These are phyloP conservation scores for Cyberlindnera samutprakarnensis DNA, from an alignment of 805 yeast species.

Conservation along the genomic window DNA sequence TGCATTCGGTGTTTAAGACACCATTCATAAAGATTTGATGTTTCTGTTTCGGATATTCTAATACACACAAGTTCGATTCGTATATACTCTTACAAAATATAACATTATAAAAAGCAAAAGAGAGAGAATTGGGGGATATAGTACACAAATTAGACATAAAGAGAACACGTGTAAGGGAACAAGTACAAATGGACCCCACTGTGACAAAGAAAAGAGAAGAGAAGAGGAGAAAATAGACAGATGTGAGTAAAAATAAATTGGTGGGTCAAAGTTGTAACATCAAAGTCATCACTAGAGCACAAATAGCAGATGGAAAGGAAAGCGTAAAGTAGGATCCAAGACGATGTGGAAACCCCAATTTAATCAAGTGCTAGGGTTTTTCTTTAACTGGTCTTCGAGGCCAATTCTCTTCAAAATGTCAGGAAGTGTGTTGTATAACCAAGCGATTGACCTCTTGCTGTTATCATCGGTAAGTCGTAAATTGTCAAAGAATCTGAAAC, in stretches of 20 bases:
- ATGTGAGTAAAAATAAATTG: background rate
- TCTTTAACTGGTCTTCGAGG: constrained; percentile 22
- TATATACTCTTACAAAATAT: too few species aligned
- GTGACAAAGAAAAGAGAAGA: background rate
- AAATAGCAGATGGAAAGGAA: too few species aligned
- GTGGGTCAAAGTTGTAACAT: background rate
- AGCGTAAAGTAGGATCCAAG: too few species aligned
- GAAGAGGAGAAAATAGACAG: background rate
- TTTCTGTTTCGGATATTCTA: too few species aligned
- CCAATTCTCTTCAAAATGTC: constrained; percentile 23
- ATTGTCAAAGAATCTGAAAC: constrained; percentile 25
- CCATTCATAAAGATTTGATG: too few species aligned
- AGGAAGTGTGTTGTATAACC: constrained; percentile 29
- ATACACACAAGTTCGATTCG: constrained; percentile 1
- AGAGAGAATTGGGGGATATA: too few species aligned
- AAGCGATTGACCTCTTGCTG: constrained; percentile 27
- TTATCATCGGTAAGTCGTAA: constrained; percentile 24
- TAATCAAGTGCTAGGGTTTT: constrained; percentile 7
- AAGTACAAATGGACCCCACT: too few species aligned
- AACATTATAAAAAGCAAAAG: constrained; percentile 1
- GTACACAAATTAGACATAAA: too few species aligned
- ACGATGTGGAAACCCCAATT: too few species aligned
- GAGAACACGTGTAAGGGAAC: too few species aligned
- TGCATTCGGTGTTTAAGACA: too few species aligned
- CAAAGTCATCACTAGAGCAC: background rate